Evolutionary conservation across 1,284 basidiomycete species (phyloP), one percentile per base, ranked within the genome.

Genomic region (Xerocomus amazonicus): DNA sequence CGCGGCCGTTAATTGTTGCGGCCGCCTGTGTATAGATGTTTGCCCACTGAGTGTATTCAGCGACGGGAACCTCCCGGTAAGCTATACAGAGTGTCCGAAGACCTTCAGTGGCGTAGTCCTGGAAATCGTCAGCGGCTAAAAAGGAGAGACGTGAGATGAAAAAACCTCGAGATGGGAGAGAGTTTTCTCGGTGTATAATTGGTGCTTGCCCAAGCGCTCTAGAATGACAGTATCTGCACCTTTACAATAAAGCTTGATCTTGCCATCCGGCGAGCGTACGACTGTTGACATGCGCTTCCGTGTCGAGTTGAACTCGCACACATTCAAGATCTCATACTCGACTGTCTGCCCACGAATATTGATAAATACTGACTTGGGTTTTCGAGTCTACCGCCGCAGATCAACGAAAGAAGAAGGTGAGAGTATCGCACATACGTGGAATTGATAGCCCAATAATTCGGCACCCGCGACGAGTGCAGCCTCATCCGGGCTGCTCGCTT

Each of bases 231-330:
- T 98, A 66, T 99, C 97, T 2, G 97, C 97, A 28, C 97, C 97
- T 70, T 99, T 99, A 61, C 90, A 94, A 67, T 91, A 98, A 10
- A 99, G 71, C 71, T 94, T 97, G 73, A 99, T 92, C 66, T 84
- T 86, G 48, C 96, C 93, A 59, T 94, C 86, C 0, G 95, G 90
- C 32, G 82, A 78, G 14, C 93, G 84, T 26, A 99, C 83, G 51
- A 99, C 73, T 1, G 93, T 95, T 17, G 95, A 97, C 97, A 99
- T 99, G 50, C 97, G 82, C 67, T 99, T 99, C 41, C 96, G 81
- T 1, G 93, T 92, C 42, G 92, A 97, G 69, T 98, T 99, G 79
- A 99, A 99, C 70, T 99, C 97, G 78, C 94, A 97, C 41, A 99
- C 88, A 63, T 99, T 98, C 49, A 99, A 74, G 47, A 99, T 83